A percentile compares a stretch with the other conserved stretches of the same genome.
These are phyloP conservation scores for Dryas alaskensis DNA, from an alignment of 306 rosid species.

Conservation along the genomic window DNA sequence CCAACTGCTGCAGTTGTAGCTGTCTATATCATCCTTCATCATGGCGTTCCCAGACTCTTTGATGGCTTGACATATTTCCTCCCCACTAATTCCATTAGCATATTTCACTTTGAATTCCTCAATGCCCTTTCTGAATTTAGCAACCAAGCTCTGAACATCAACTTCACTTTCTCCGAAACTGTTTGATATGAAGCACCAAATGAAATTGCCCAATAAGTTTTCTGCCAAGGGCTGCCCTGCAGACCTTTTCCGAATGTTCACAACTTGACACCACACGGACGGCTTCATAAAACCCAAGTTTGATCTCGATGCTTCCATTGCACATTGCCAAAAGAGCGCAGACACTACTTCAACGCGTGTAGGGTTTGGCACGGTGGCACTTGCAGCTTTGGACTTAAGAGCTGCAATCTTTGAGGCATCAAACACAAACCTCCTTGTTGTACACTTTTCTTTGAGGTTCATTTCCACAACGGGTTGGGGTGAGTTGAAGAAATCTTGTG, in stretches of 20 bases:
- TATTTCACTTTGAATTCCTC: not conserved
- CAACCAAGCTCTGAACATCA: constrained; percentile 11
- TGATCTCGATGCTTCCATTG: constrained; percentile 24
- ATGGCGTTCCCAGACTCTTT: not conserved
- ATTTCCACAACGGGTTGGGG: not conserved
- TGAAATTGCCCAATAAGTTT: constrained; percentile 37
- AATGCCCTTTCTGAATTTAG: not conserved
- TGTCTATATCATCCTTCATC: not conserved
- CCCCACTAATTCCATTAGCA: not conserved
- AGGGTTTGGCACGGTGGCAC: constrained; percentile 13
- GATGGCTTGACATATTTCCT: not conserved
- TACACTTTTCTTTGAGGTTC: not conserved
- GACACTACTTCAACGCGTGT: constrained; percentile 38
- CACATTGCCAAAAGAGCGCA: constrained; percentile 45
- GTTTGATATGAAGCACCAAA: constrained; percentile 19
- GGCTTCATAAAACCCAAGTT: constrained; percentile 3
- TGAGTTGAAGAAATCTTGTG: not conserved
- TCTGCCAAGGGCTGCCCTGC: constrained; percentile 20
- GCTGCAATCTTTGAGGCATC: constrained; percentile 21
- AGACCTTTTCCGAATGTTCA: constrained; percentile 31
- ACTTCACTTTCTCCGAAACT: not conserved
- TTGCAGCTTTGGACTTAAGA: constrained; percentile 33
- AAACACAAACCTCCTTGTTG: constrained; percentile 37
- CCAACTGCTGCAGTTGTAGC: constrained; percentile 19
- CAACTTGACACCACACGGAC: constrained; percentile 29